A percentile compares a stretch with the other conserved stretches of the same genome.
Conservation (phyloP, 768 basidiomycete species). For the Dacryopinax primogenitus region DNA sequence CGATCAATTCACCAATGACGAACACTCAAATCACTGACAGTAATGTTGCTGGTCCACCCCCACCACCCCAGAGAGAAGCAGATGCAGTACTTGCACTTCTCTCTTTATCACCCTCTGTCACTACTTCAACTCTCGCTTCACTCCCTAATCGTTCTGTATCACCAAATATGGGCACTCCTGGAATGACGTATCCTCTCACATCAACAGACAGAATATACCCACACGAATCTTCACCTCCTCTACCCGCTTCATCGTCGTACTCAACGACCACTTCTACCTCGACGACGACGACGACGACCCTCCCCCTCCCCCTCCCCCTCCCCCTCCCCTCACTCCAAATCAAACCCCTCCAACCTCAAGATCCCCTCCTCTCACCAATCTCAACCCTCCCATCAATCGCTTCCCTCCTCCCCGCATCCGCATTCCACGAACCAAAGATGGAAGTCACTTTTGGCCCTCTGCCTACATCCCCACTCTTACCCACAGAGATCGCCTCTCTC, state of each 20-base stretch:
- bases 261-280: too few species aligned
- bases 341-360: too few species aligned
- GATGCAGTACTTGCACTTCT: not conserved
- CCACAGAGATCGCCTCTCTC: not conserved
- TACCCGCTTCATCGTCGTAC: too few species aligned
- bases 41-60: not conserved
- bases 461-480: not conserved
- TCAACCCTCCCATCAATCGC: not conserved
- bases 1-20: not conserved
- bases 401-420: not conserved
- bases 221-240: too few species aligned
- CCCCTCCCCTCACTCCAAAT: too few species aligned
- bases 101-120: not conserved
- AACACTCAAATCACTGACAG: not conserved
- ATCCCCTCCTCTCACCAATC: not conserved
- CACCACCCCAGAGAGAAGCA: not conserved
- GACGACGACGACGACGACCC: too few species aligned
- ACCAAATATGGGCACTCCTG: too few species aligned
- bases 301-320: too few species aligned
- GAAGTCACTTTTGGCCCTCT: not conserved
- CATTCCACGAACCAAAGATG: conserved; percentile 1
- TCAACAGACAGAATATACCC: too few species aligned
- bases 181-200: too few species aligned
- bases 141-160: too few species aligned
- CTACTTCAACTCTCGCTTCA: not conserved